Evolutionary conservation across 371 early-diverging fungal genomes (phyloP), one percentile per base, ranked within the genome.

Genomic region (Coemansia sp.): DNA sequence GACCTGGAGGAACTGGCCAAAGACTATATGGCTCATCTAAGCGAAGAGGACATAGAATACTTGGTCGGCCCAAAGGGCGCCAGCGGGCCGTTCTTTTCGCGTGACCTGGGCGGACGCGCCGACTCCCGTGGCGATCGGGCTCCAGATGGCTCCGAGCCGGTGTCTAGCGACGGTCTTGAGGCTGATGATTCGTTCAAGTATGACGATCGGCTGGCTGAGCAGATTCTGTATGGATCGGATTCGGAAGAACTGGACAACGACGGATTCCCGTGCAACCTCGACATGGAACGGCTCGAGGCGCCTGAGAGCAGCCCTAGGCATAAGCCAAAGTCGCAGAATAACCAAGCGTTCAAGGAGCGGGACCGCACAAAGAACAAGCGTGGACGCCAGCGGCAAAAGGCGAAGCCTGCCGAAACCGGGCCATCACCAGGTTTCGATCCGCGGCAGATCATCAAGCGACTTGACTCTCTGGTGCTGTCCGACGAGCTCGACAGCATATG

Each of bases 401-500:
- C 34, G 8, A 48, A 42, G 12, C 39, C 36, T 14, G 54, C 42
- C 32, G 49, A 62, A 5, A 43, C 29, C 11, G 57, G 33, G 16
- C 55, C 65, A 9, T 39, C 69, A 5, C 55, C 69, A 5, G 65
- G 69, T 5, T 74, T 74, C 18, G 55, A 69, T 36, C 74, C 74
- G 36, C 49, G 51, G 42, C 58, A 32, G 9, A 36, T 74, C 8
- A 29, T 74, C 37, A 52, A 51, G 32, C 74, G 74, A 0, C 46
- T 74, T 18, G 74, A 74, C 31, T 44, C 54, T 34, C 65, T 74
- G 34, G 38, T 58, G 4, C 46, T 38, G 36, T 31, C 69, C 4
- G 51, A 52, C 3, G 74, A 74, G 37, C 34, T 77, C 32, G 58
- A 49, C 16, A 77, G 74, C n/a, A 46, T 72, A 48, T 78, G 79